Base-by-base conservation (phyloP, 2,329 filamentous ascomycete genomes). In the Hypomyces rosellus region DNA sequence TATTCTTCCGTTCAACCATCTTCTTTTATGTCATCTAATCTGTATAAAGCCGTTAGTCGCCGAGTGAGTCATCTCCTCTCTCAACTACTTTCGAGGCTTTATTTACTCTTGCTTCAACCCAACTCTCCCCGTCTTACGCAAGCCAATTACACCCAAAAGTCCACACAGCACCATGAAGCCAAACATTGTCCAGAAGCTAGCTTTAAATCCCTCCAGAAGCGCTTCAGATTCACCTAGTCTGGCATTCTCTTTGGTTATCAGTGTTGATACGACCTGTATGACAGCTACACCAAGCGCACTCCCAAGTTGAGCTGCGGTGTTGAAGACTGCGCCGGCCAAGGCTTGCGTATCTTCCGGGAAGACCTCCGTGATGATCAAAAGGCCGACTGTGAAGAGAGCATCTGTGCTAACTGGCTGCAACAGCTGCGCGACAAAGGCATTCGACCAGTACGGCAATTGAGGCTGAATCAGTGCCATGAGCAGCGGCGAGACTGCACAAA, bases 271-370 rank as follows among this genome's bases (percentile, higher is more conserved):
- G 1, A 76, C 69, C 48, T 74, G 73, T 49, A 75, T 68, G 1
- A 75, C 55, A 1, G 74, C 73, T 8, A 79, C 52, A 1, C 74
- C 75, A 15, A 80, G 61, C 0, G 72, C 69, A n/a, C 64, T 74
- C 0, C 80, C 80, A 49, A 84, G 75, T 54, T 84, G 79, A 0
- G 72, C 65, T 1, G 76, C 68, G 0, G 79, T 81, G 53, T 81
- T 82, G 61, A 84, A 84, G 0, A 85, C 80, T 0, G 77, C 80
- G 0, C 81, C 82, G 0, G 79, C 80, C 0, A 85, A 65, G 0
- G 76, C 77, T 51, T 84, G 80, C 1, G 72, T 81, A 8, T 78
- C 65, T n/a, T 73, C 67, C 0, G 78, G 75, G 53, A 83, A 84
- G 3, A 69, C 72, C 13, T 78, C 74, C 0, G 73, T 72, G 7